Evolutionary conservation across 2,329 filamentous ascomycete species (phyloP).

Genomic region (Aspergillus viridinutans): DNA sequence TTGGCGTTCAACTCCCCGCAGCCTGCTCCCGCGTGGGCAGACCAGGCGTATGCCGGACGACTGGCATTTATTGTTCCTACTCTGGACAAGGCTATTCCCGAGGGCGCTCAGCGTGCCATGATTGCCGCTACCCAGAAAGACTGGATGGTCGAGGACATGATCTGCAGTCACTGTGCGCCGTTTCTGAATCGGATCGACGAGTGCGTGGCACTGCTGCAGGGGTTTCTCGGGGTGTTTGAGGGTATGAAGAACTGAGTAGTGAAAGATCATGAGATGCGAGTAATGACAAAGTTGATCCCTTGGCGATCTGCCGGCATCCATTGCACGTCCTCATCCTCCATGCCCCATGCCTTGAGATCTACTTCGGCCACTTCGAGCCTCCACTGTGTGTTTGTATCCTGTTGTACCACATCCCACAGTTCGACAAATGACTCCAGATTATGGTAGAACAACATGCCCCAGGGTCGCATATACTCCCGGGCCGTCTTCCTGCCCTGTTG

Average conservation of each 20-base stretch:
- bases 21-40: constrained; percentile 23
- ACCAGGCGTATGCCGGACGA: constrained; percentile 13
- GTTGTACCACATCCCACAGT: not conserved
- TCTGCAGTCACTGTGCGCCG: constrained; percentile 11
- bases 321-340: constrained; percentile 4
- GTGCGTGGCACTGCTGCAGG: not conserved
- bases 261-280: not conserved
- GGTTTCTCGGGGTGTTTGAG: not conserved
- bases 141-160: constrained; percentile 21
- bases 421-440: not conserved
- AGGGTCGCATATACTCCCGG: constrained; percentile 1
- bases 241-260: too few relatives aligned
- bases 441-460: constrained; percentile 8
- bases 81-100: constrained; percentile 18
- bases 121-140: constrained; percentile 15
- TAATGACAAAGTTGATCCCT: constrained; percentile 2
- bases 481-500: constrained; percentile 1
- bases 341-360: constrained; percentile 3
- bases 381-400: constrained; percentile 1
- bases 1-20: constrained; percentile 20
- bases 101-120: constrained; percentile 21
- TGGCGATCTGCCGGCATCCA: constrained; percentile 6
- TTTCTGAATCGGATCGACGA: constrained; percentile 8
- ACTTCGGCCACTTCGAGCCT: not conserved
- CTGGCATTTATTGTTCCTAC: constrained; percentile 21